Evolutionary conservation across 108 stramenopile species (phyloP), one percentile per base, ranked within the genome.

Genomic region (Fistulifera pelliculosa): DNA sequence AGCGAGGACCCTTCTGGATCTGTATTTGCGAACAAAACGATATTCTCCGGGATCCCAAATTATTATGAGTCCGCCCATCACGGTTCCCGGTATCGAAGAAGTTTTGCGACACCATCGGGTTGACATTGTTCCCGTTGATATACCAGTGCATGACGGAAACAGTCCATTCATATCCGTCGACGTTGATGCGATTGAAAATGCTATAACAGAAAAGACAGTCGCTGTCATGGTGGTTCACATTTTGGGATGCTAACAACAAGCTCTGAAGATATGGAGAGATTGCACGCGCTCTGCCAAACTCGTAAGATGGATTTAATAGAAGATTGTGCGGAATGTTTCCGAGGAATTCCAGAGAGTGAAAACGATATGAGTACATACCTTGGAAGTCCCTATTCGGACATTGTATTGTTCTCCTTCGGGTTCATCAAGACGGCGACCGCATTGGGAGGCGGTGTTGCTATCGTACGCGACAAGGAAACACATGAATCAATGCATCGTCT

Each of bases 261-360:
- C 14, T 27, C 70, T 45, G 50, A 49, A 11, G 54, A 68, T 12
- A 61, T 80, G 67, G 26, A 49, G 31, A 11, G 62, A 16, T 39
- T 91, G 41, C 66, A 81, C 48, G 39, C 12, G 21, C 22, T 81
- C 1, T 79, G 79, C 6, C 54, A 76, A 31, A 28, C 49, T 12
- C 62, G 73, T 50, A 31, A 56, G 11, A 11, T 87, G 25, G 83
- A 87, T 27, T 38, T 91, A 18, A 74, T 79, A 72, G 85, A 87
- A 53, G 90, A 91, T 62, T 80, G 85, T 66, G 90, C 90, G n/a
- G 78, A 91, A 56, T 81, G 78, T 48, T 91, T 78, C 56, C 68
- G 66, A 22, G 90, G 90, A 31, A 43, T 68, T 2, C 54, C 62
- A 8, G 21, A 45, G 21, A 21, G 5, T 4, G 44, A 17, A 17